Evolutionary conservation across 805 yeast genomes (phyloP).

Genomic region (Candida arabinofermentans): DNA sequence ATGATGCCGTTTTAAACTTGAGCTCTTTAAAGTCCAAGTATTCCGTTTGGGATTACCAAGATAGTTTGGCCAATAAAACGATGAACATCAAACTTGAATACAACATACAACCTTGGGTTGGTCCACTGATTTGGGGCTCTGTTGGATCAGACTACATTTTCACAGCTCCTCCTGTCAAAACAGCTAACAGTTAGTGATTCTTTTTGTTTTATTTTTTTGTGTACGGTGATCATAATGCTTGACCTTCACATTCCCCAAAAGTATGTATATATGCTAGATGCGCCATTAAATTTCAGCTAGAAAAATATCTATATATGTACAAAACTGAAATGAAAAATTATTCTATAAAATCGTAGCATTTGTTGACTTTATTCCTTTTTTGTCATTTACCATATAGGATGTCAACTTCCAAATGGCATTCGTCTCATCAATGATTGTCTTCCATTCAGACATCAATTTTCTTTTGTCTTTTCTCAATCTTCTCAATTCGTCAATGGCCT

Average conservation of each 20-base stretch:
- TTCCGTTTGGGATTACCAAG: slow-evolving; percentile 81
- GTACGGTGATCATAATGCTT: too few species aligned
- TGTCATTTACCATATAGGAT: not conserved
- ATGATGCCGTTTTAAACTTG: slow-evolving; percentile 55
- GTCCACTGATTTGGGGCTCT: slow-evolving; percentile 70
- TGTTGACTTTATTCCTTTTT: not conserved
- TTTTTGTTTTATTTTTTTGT: not conserved
- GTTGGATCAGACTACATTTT: slow-evolving; percentile 28
- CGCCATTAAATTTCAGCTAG: too few species aligned
- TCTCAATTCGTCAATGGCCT: too few species aligned
- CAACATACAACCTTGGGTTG: slow-evolving; percentile 91
- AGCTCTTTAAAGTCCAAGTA: slow-evolving; percentile 63
- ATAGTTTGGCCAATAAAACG: slow-evolving; percentile 54
- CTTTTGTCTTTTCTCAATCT: not conserved
- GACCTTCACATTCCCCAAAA: too few species aligned
- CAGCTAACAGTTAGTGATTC: not conserved
- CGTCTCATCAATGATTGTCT: not conserved
- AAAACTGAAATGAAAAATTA: not conserved
- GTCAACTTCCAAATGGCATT: not conserved
- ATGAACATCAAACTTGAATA: slow-evolving; percentile 74
- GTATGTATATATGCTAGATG: too few species aligned
- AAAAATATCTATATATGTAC: not conserved
- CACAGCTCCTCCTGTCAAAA: slow-evolving; percentile 17
- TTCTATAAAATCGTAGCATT: not conserved
- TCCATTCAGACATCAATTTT: not conserved